These are phyloP conservation scores for Geranium rotundifolium DNA, from an alignment of 345 rosid genomes.

Conservation along the genomic window DNA sequence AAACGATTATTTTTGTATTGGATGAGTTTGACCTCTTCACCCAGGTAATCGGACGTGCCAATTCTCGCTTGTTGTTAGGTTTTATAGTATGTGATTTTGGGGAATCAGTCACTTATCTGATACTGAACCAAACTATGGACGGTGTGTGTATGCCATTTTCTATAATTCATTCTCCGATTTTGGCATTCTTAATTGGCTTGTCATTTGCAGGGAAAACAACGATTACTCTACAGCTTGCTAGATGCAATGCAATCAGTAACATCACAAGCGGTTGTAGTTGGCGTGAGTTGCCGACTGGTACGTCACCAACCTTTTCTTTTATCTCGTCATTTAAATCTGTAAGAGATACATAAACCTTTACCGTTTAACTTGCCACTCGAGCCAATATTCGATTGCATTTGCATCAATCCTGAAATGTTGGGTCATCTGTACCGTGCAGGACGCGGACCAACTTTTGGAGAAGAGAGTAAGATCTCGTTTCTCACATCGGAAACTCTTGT, in stretches of 20 bases:
- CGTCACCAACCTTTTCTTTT: conserved; percentile 8
- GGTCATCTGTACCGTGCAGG: conserved; percentile 29
- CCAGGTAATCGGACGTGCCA: conserved; percentile 40
- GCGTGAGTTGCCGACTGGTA: conserved; percentile 78
- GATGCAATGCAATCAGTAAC: conserved; percentile 92
- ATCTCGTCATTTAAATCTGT: neutral
- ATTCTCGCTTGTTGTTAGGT: no score
- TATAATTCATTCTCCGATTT: neutral
- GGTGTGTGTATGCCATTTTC: neutral
- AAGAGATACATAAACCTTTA: neutral
- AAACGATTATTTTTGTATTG: conserved; percentile 72
- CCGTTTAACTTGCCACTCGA: neutral
- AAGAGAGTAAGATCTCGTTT: conserved; percentile 94
- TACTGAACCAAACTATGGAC: neutral
- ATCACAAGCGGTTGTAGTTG: conserved; percentile 86
- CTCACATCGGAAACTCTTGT: conserved; percentile 71
- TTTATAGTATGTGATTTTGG: neutral
- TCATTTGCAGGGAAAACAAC: conserved; percentile 68
- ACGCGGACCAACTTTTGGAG: conserved; percentile 92
- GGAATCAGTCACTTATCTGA: neutral
- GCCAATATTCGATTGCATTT: neutral
- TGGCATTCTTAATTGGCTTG: conserved; percentile 1
- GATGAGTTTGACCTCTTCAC: conserved; percentile 90
- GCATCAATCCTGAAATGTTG: conserved; percentile 1
- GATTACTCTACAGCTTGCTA: conserved; percentile 69